Evolutionary conservation across 805 yeast genomes (phyloP).

Genomic region (Maudiozyma barnettii): DNA sequence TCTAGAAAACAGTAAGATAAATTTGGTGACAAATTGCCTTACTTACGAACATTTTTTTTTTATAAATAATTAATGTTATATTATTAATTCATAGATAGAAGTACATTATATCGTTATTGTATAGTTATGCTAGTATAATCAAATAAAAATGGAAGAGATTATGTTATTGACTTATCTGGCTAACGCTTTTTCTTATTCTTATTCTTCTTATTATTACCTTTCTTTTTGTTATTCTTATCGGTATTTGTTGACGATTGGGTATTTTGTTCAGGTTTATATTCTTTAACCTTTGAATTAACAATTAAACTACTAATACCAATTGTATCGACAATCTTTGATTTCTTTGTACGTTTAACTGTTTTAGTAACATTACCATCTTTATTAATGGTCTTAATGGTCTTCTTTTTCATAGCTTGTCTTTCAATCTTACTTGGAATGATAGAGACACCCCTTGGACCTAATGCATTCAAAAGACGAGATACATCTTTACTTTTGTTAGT

Average conservation of each 20-base stretch:
- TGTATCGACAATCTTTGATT: constrained; percentile 12
- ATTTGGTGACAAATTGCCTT: too few relatives aligned
- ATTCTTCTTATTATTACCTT: constrained; percentile 17
- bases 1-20: too few relatives aligned
- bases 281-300: constrained; percentile 23
- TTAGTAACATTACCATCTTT: neutral
- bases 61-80: neutral
- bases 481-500: constrained; percentile 64
- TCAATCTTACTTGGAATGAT: constrained; percentile 20
- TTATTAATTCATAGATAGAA: neutral
- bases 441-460: constrained; percentile 60
- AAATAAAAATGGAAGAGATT: too few relatives aligned
- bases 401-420: constrained; percentile 9
- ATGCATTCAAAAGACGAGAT: constrained; percentile 56
- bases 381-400: neutral
- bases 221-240: constrained; percentile 4
- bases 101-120: neutral
- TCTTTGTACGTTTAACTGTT: constrained; percentile 5
- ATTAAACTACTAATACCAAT: constrained; percentile 21
- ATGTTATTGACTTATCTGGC: neutral
- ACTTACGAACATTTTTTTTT: neutral
- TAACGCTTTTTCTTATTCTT: constrained; percentile 13
- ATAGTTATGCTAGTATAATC: too few relatives aligned
- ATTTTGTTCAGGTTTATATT: constrained; percentile 14
- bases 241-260: neutral